A percentile compares a stretch with the other conserved stretches of the same genome.
These are phyloP conservation scores for Plantago elongata DNA, from an alignment of 257 asterid species.

Conservation along the genomic window DNA sequence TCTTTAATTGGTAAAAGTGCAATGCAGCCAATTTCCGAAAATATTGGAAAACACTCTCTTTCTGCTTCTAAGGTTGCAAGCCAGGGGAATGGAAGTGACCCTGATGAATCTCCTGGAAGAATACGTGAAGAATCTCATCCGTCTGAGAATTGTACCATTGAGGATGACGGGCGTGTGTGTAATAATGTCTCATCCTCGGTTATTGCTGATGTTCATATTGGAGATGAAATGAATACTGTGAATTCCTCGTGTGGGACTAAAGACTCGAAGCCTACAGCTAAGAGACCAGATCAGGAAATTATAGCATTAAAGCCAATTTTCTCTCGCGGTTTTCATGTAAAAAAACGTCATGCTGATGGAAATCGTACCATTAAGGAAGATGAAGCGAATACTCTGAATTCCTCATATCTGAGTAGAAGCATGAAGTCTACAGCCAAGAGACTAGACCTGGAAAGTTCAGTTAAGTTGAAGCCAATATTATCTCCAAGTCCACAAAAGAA, in stretches of 20 bases:
- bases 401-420: constrained; percentile 17
- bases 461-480: constrained; percentile 49
- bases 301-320: constrained; percentile 45
- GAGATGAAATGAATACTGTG: constrained; percentile 20
- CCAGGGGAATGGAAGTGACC: constrained; percentile 16
- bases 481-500: constrained; percentile 30
- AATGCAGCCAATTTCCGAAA: constrained; percentile 10
- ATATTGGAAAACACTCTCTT: constrained; percentile 11
- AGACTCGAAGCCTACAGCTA: constrained; percentile 17
- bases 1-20: constrained; percentile 1
- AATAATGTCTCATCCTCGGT: constrained; percentile 14
- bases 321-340: constrained; percentile 61
- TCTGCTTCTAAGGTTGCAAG: constrained; percentile 34
- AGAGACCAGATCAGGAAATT: constrained; percentile 27
- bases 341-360: constrained; percentile 20
- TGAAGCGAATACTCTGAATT: constrained; percentile 19
- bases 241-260: constrained; percentile 18
- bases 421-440: constrained; percentile 24
- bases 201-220: constrained; percentile 17
- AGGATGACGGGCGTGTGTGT: constrained; percentile 18
- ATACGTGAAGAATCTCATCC: constrained; percentile 22
- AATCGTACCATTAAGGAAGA: constrained; percentile 24
- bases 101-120: constrained; percentile 11
- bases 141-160: constrained; percentile 18
- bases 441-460: constrained; percentile 25